Percentiles rank a stretch among this genome's conserved stretches.
phyloP scores from a whole-genome alignment of 2,329 filamentous ascomycete genomes.

The Paramyrothecium roridum region DNA sequence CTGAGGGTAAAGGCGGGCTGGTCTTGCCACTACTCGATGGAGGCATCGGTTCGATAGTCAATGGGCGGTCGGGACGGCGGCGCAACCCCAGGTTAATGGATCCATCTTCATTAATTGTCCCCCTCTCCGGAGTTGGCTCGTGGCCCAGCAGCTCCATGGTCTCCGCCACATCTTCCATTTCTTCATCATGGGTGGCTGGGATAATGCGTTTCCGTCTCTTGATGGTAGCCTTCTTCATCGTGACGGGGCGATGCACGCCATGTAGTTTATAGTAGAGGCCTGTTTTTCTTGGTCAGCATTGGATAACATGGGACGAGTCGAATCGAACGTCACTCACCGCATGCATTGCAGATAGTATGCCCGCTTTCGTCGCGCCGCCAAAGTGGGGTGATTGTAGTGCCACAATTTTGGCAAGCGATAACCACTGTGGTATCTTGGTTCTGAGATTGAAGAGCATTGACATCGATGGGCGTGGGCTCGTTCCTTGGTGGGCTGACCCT shows the following conservation, averaged over 20 bases:
- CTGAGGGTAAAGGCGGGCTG: constrained; percentile 37
- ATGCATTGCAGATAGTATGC: constrained; percentile 97
- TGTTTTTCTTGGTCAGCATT: constrained; percentile 30
- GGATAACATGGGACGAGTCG: background rate
- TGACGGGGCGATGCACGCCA: constrained; percentile 84
- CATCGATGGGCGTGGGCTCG: constrained; percentile 27
- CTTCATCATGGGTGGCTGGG: constrained; percentile 61
- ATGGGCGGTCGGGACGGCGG: constrained; percentile 40
- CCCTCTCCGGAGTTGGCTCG: constrained; percentile 43
- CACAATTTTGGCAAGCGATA: constrained; percentile 95
- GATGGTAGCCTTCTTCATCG: constrained; percentile 99
- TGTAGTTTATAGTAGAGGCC: constrained; percentile 96
- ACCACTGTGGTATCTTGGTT: constrained; percentile 42
- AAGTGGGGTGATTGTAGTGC: constrained; percentile 91
- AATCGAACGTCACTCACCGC: constrained; percentile 63
- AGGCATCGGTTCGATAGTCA: constrained; percentile 45
- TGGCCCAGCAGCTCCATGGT: constrained; percentile 34
- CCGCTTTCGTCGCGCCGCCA: constrained; percentile 94
- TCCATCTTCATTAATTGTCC: constrained; percentile 60
- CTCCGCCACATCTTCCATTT: constrained; percentile 46
- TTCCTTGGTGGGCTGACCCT: constrained; percentile 16
- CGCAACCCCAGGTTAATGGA: constrained; percentile 61
- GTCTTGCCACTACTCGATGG: constrained; percentile 39
- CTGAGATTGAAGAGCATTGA: constrained; percentile 29
- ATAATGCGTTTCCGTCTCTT: constrained; percentile 94